Evolutionary conservation across 352 stramenopile species (phyloP).

Genomic region (Salisapilia sapeloensis): DNA sequence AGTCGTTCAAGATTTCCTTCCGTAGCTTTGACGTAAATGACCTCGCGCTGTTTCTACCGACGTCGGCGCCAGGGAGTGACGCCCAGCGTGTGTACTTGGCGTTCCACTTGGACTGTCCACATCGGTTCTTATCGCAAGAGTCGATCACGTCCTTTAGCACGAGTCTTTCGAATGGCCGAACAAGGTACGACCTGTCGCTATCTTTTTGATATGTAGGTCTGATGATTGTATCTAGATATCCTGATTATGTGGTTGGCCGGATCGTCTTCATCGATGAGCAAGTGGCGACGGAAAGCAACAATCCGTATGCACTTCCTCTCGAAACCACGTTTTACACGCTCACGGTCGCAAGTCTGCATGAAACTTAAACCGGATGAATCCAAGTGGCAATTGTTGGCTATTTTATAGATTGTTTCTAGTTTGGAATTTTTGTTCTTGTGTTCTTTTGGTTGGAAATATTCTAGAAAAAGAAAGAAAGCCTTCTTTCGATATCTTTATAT

Average conservation of each 20-base stretch:
- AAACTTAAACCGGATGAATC: conserved; percentile 21
- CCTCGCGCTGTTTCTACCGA: conserved; percentile 69
- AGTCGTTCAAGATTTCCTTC: conserved; percentile 80
- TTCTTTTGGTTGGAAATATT: no score
- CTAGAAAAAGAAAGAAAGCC: no score
- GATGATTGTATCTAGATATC: conserved; percentile 33
- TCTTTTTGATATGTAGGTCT: not conserved
- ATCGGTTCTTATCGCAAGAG: conserved; percentile 77
- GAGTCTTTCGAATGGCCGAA: no score
- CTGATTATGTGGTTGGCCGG: conserved; percentile 73
- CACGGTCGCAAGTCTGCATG: conserved; percentile 68
- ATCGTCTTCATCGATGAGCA: conserved; percentile 82
- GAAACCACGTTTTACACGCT: conserved; percentile 78
- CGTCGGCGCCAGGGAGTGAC: conserved; percentile 58
- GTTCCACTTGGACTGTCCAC: conserved; percentile 71
- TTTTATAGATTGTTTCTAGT: no score
- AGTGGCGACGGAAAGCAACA: conserved; percentile 56
- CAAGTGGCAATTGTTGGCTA: no score
- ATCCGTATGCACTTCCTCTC: conserved; percentile 59
- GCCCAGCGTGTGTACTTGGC: conserved; percentile 67
- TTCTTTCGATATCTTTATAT: no score
- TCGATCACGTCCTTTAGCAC: conserved; percentile 81
- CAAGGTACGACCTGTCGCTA: conserved; percentile 21
- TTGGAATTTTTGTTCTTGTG: no score
- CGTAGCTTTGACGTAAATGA: conserved; percentile 70